These are phyloP conservation scores for Aspergillus amoenus DNA, from an alignment of 2,329 filamentous ascomycete species.

Conservation along the genomic window DNA sequence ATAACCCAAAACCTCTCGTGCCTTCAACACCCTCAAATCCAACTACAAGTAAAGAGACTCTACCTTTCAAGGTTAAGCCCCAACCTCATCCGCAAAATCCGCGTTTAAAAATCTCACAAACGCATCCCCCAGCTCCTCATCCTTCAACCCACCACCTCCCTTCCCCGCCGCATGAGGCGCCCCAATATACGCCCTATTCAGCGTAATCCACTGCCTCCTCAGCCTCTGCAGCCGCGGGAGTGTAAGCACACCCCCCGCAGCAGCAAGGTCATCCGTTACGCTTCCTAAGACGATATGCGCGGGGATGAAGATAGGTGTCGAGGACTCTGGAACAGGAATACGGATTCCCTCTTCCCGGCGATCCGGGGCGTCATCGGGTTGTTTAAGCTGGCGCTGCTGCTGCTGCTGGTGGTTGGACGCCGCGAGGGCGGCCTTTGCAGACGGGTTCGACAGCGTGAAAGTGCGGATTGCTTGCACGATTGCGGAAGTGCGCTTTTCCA, in stretches of 20 bases:
- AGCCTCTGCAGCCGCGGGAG: slow-evolving; percentile 45
- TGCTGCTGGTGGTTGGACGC: slow-evolving; percentile 8
- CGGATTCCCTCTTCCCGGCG: slow-evolving; percentile 26
- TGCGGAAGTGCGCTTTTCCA: slow-evolving; percentile 45
- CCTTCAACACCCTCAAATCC: neutral
- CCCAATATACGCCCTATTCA: slow-evolving; percentile 43
- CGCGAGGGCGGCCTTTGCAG: slow-evolving; percentile 37
- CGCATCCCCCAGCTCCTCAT: slow-evolving; percentile 41
- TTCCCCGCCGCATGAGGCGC: slow-evolving; percentile 34
- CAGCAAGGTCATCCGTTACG: slow-evolving; percentile 44
- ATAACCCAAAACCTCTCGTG: neutral
- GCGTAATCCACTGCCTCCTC: slow-evolving; percentile 47
- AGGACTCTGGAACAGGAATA: slow-evolving; percentile 34
- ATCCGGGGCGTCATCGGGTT: neutral
- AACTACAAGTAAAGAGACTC: neutral
- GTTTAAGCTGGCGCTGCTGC: neutral
- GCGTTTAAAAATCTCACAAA: slow-evolving; percentile 49
- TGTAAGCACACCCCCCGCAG: slow-evolving; percentile 40
- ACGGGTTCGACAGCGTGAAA: slow-evolving; percentile 40
- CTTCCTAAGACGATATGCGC: slow-evolving; percentile 36
- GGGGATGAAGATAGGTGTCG: slow-evolving; percentile 36
- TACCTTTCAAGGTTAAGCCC: neutral
- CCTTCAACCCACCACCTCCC: slow-evolving; percentile 31
- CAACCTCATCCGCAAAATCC: slow-evolving; percentile 38
- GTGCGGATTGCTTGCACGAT: slow-evolving; percentile 42